Conservation (phyloP, 495 filamentous ascomycete genomes). For the Viridothelium virens region DNA sequence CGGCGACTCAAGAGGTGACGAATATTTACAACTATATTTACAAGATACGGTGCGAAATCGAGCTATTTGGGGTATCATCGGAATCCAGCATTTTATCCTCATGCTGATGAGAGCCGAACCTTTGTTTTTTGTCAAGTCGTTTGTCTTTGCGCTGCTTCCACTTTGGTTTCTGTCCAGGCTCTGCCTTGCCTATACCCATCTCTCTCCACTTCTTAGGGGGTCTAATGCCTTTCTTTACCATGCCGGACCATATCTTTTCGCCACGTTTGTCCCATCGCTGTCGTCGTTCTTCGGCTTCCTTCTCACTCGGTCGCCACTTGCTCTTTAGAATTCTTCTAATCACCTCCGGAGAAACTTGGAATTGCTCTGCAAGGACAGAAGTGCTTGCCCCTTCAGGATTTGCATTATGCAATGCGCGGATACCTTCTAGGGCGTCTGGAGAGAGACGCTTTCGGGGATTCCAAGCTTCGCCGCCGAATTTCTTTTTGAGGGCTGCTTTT, state of each 20-base stretch:
- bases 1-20: background rate
- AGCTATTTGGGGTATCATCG: conserved; percentile 43
- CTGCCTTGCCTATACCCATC: conserved; percentile 51
- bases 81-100: conserved; percentile 67
- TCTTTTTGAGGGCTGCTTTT: conserved; percentile 58
- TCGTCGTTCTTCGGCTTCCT: conserved; percentile 54
- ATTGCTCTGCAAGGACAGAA: conserved; percentile 62
- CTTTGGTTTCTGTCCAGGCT: conserved; percentile 19
- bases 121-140: background rate
- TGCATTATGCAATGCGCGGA: conserved; percentile 66
- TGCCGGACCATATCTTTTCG: conserved; percentile 63
- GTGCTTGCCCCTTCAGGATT: conserved; percentile 72
- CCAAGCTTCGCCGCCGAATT: conserved; percentile 70
- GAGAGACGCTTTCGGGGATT: conserved; percentile 76
- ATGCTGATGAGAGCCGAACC: conserved; percentile 32
- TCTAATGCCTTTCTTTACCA: conserved; percentile 61
- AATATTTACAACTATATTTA: background rate
- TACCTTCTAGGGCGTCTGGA: conserved; percentile 81
- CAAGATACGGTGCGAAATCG: background rate
- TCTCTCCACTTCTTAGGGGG: conserved; percentile 60
- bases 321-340: conserved; percentile 78
- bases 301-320: conserved; percentile 66
- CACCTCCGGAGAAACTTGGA: conserved; percentile 76
- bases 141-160: conserved; percentile 22
- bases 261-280: conserved; percentile 73